These are phyloP conservation scores for Penicillium ucsense DNA, from an alignment of 495 filamentous ascomycete species.

Conservation along the genomic window DNA sequence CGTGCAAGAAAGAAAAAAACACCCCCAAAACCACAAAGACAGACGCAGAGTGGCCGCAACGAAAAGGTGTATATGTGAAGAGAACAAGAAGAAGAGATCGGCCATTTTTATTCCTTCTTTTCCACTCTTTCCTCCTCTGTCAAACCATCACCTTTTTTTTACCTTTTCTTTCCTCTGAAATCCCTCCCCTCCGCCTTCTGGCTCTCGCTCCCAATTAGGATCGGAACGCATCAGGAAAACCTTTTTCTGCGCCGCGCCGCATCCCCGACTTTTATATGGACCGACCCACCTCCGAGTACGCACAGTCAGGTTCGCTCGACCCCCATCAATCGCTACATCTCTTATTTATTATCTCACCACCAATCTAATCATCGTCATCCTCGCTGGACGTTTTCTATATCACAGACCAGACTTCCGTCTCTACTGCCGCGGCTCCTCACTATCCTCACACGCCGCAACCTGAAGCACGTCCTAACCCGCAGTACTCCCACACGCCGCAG, in stretches of 20 bases:
- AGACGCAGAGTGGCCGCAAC: too few species aligned
- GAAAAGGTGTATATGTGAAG: too few species aligned
- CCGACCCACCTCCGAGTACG: constrained; percentile 83
- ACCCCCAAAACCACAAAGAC: too few species aligned
- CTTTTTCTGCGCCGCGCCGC: constrained; percentile 7
- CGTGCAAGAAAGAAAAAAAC: too few species aligned
- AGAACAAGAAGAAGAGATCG: too few species aligned
- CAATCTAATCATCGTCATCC: constrained; percentile 20
- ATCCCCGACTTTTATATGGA: constrained; percentile 45
- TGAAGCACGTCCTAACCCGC: constrained; percentile 34
- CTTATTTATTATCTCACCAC: neutral
- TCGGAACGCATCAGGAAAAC: constrained; percentile 1
- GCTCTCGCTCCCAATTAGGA: constrained; percentile 1
- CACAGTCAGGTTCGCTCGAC: constrained; percentile 97
- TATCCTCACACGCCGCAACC: constrained; percentile 36
- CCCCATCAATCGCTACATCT: constrained; percentile 35
- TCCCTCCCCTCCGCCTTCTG: neutral
- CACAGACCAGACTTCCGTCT: constrained; percentile 69
- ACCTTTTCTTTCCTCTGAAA: neutral
- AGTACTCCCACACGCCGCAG: constrained; percentile 53
- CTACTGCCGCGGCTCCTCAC: constrained; percentile 63
- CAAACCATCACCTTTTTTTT: neutral
- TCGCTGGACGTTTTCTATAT: constrained; percentile 35
- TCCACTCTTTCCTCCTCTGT: too few species aligned
- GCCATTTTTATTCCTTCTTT: too few species aligned